A percentile compares a stretch with the other conserved stretches of the same genome.
Conservation (phyloP, 495 filamentous ascomycete species). For the Penicillium alfredii region DNA sequence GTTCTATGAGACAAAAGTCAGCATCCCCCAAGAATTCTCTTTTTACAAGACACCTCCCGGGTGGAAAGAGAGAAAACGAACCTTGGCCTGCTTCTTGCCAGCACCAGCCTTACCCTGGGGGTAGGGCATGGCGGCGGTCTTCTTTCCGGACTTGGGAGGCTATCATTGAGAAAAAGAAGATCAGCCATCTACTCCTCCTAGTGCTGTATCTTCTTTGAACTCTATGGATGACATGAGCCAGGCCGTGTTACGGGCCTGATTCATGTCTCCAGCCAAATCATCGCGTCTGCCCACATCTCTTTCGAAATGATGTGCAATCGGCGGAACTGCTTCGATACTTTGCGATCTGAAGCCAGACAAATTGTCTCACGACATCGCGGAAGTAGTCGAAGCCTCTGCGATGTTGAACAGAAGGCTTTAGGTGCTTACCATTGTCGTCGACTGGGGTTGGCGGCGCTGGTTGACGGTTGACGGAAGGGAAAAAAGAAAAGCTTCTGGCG, state of each 20-base stretch:
- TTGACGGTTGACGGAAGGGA: conserved; percentile 38
- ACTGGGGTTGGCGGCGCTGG: conserved; percentile 40
- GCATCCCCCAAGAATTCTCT: conserved; percentile 15
- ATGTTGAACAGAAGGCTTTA: conserved; percentile 24
- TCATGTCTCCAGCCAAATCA: conserved; percentile 77
- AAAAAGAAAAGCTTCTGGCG: conserved; percentile 18
- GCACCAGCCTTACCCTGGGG: conserved; percentile 83
- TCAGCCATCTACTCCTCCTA: conserved; percentile 79
- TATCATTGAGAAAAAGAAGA: conserved; percentile 99
- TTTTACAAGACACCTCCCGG: conserved; percentile 14
- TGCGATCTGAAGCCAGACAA: conserved; percentile 29
- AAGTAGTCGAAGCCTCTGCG: conserved; percentile 29
- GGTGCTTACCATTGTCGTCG: conserved; percentile 49
- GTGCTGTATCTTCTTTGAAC: conserved; percentile 75
- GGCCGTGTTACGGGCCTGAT: conserved; percentile 52
- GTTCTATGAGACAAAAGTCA: conserved; percentile 56
- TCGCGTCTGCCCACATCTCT: conserved; percentile 49
- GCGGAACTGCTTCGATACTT: conserved; percentile 41
- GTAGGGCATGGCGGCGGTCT: conserved; percentile 92
- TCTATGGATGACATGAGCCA: conserved; percentile 72
- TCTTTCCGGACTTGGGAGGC: conserved; percentile 96
- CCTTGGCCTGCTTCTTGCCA: conserved; percentile 93
- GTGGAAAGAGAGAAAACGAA: conserved; percentile 44
- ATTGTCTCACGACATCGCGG: conserved; percentile 34
- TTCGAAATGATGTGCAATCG: conserved; percentile 27